phyloP scores from a whole-genome alignment of 768 basidiomycete genomes.

The Termitomyces eurrhizus region DNA sequence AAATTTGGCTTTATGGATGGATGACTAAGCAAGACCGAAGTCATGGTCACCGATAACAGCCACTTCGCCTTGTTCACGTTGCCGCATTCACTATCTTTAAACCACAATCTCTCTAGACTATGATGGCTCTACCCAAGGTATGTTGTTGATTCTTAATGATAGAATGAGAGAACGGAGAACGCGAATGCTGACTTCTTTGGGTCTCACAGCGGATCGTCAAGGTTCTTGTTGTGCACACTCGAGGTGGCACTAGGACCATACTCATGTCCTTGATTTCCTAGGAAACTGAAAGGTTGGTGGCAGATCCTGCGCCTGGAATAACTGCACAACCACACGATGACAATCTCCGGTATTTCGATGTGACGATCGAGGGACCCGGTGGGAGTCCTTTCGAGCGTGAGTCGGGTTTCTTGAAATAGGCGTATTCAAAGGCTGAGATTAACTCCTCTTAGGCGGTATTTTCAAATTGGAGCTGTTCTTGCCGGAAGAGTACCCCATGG shows the following conservation, averaged over 20 bases:
- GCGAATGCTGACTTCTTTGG: not conserved
- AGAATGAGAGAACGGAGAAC: too few relatives aligned
- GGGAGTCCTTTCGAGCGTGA: conserved; percentile 88
- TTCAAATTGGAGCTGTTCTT: conserved; percentile 98
- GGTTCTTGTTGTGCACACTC: conserved; percentile 21
- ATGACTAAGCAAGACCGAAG: conserved; percentile 14
- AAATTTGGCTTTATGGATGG: not conserved
- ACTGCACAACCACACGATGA: conserved; percentile 95
- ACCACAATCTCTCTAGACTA: conserved; percentile 7
- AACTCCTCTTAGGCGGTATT: conserved; percentile 59
- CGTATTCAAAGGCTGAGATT: not conserved
- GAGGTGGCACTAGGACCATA: not conserved
- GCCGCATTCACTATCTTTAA: conserved; percentile 3
- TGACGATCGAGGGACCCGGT: conserved; percentile 91
- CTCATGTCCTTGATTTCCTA: conserved; percentile 26
- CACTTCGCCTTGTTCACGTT: conserved; percentile 4
- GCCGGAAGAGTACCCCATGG: conserved; percentile 99
- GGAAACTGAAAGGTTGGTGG: conserved; percentile 97
- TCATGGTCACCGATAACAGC: conserved; percentile 9
- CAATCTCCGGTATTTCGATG: conserved; percentile 98
- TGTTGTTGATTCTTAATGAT: conserved; percentile 1
- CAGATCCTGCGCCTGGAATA: conserved; percentile 97
- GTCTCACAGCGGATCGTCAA: conserved; percentile 45
- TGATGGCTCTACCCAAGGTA: conserved; percentile 56
- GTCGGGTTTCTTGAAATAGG: conserved; percentile 14